phyloP scores from a whole-genome alignment of 768 basidiomycete genomes.

The button mushroom (Agaricus bisporus) region DNA sequence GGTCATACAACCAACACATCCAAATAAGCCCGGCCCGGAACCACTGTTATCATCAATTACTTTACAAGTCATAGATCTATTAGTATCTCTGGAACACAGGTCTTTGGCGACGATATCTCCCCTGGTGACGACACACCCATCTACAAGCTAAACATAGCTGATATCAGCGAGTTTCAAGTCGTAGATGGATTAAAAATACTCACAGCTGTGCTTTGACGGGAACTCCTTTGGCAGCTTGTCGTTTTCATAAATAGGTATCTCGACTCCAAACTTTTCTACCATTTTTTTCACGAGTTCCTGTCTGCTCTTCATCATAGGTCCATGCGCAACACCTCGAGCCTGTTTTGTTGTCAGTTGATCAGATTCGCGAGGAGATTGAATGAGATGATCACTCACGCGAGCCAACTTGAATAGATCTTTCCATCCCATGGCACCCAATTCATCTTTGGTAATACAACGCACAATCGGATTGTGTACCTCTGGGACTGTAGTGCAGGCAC shows the following conservation, averaged over 20 bases:
- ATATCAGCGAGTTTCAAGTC: neutral
- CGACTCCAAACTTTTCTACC: neutral
- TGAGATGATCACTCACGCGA: neutral
- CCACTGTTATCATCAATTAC: neutral
- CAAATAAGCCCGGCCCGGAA: neutral
- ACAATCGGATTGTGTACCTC: neutral
- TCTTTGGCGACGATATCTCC: neutral
- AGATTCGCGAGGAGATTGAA: neutral
- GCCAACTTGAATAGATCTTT: conserved; percentile 3
- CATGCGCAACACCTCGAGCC: neutral
- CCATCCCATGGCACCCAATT: neutral
- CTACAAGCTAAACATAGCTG: neutral
- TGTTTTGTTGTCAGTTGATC: neutral
- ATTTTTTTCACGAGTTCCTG: neutral
- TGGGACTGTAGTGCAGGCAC: neutral
- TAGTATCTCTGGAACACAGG: neutral
- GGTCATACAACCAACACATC: no score
- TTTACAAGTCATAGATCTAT: no score
- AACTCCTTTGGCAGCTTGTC: neutral
- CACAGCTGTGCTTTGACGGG: neutral
- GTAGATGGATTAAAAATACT: neutral
- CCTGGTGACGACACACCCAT: neutral
- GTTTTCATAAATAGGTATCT: neutral
- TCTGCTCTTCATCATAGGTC: neutral
- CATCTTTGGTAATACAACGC: neutral